Evolutionary conservation across 306 rosid species (phyloP).

Genomic region (Gillenia trifoliata): DNA sequence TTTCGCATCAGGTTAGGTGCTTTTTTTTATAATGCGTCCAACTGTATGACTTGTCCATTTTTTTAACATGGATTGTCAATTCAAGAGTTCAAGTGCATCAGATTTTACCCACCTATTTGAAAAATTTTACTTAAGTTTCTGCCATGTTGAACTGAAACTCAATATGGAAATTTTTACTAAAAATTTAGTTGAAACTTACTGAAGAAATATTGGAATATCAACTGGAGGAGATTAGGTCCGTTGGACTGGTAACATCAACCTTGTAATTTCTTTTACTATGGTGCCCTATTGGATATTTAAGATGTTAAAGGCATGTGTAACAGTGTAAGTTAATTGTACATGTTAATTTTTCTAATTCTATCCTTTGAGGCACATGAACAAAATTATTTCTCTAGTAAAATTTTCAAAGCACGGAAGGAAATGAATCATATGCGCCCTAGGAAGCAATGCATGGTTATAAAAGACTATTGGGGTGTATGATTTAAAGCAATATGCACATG

Average conservation of each 20-base stretch:
- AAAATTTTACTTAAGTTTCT: background rate
- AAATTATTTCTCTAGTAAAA: background rate
- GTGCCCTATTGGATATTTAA: background rate
- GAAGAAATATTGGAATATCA: background rate
- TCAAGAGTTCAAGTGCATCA: background rate
- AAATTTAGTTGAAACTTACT: background rate
- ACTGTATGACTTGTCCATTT: background rate
- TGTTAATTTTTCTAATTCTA: background rate
- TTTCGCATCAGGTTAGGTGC: slow-evolving; percentile 62
- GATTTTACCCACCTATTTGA: background rate
- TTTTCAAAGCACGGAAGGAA: background rate
- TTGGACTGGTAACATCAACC: background rate
- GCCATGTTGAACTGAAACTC: background rate
- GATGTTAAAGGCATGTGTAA: background rate
- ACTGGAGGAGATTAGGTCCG: background rate
- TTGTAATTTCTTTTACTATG: background rate
- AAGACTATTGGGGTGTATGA: background rate
- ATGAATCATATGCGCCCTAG: background rate
- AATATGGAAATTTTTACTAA: background rate
- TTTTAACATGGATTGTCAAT: background rate
- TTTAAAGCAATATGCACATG: background rate
- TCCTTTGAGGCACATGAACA: background rate
- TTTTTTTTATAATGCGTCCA: background rate
- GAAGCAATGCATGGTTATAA: background rate
- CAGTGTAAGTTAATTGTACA: background rate